Percentiles rank a stretch among this genome's conserved stretches.
Conservation (phyloP, 371 early-diverging fungal species). For the Mucor mucedo region DNA sequence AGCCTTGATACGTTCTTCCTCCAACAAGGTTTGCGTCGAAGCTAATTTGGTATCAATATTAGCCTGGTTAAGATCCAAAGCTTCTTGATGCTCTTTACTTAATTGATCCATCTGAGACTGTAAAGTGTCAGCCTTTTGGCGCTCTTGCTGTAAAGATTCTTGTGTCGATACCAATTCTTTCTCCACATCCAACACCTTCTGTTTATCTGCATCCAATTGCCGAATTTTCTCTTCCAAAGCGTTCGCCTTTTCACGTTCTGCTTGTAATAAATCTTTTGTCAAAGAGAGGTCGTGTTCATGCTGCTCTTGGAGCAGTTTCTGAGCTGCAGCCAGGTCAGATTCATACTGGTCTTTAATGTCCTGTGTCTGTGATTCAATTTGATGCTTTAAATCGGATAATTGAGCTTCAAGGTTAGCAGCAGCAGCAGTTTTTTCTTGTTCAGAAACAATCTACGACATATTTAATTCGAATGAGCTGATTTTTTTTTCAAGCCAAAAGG, state of each 20-base stretch:
- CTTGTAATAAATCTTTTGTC: background rate
- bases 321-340: background rate
- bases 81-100: conserved; percentile 1
- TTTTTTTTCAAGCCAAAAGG: background rate
- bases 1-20: conserved; percentile 6
- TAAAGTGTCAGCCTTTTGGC: conserved; percentile 3
- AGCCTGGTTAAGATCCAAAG: background rate
- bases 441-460: background rate
- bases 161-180: background rate
- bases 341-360: background rate
- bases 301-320: background rate
- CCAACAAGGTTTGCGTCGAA: background rate
- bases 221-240: conserved; percentile 8
- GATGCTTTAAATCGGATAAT: conserved; percentile 9
- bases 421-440: background rate
- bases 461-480: background rate
- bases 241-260: conserved; percentile 11
- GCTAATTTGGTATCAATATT: background rate
- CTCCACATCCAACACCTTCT: background rate
- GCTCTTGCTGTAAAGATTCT: conserved; percentile 6
- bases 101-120: conserved; percentile 7
- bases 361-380: conserved; percentile 8
- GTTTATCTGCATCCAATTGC: background rate
- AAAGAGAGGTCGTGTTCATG: background rate
- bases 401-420: conserved; percentile 7